Percentiles rank a stretch among this genome's conserved stretches.
phyloP scores from a whole-genome alignment of 768 basidiomycete genomes.

The Trametes punicea region DNA sequence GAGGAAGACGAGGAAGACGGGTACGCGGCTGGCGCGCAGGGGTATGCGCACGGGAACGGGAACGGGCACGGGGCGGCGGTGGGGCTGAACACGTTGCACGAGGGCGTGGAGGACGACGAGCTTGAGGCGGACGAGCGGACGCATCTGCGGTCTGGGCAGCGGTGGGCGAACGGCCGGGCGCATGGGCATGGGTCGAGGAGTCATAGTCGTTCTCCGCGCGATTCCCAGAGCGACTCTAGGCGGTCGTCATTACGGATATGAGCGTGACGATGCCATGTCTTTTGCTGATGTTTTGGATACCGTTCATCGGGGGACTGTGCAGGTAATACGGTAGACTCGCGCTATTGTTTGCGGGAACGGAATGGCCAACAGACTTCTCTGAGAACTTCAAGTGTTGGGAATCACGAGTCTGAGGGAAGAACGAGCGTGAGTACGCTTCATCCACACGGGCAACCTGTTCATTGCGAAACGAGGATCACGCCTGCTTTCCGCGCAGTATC shows the following conservation, averaged over 20 bases:
- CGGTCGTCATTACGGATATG: conserved; percentile 15
- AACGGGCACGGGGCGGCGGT: conserved; percentile 36
- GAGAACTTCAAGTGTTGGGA: too few relatives aligned
- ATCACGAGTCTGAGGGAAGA: too few relatives aligned
- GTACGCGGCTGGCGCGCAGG: conserved; percentile 43
- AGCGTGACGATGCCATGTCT: too few relatives aligned
- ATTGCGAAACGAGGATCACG: too few relatives aligned
- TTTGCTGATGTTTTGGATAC: neutral
- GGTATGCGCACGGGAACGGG: neutral
- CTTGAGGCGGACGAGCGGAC: conserved; percentile 44
- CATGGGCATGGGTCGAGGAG: conserved; percentile 42
- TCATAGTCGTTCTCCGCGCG: conserved; percentile 51
- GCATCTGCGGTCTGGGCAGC: conserved; percentile 38
- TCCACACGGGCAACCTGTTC: too few relatives aligned
- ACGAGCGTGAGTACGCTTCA: too few relatives aligned
- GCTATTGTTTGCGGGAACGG: too few relatives aligned
- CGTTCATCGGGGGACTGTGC: neutral
- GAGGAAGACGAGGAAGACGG: conserved; percentile 51
- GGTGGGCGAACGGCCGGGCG: conserved; percentile 5
- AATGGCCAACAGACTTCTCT: too few relatives aligned
- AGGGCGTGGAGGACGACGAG: conserved; percentile 55
- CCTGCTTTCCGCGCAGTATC: too few relatives aligned
- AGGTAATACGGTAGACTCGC: too few relatives aligned
- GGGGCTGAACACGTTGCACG: conserved; percentile 60
- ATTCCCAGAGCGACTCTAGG: conserved; percentile 39